Evolutionary conservation across 2,329 filamentous ascomycete genomes (phyloP), one percentile per base, ranked within the genome.

Genomic region (Pyrenochaeta sp.): DNA sequence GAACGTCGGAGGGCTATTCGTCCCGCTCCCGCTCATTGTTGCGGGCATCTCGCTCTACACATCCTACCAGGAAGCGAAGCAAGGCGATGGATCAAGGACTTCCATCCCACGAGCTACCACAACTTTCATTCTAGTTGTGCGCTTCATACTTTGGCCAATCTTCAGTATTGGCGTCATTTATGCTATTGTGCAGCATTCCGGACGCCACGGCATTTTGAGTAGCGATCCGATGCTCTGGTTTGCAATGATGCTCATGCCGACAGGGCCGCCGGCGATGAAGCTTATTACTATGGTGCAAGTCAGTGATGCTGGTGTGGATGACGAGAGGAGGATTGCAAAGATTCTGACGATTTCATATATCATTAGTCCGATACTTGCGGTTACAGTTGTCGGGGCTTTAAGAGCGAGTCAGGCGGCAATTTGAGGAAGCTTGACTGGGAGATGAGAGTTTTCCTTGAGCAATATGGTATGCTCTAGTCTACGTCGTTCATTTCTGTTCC

Each of bases 171-270:
- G 77, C 0, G 34, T 83, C 2, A 81, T 90, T 8, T 89, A 86
- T 62, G 59, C 73, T 0, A 68, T 90, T 5, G 86, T 84, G 0
- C 81, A 78, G 7, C 78, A 77, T 30, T 78, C 77, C 48, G 87
- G 86, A 0, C 66, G 64, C 1, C 43, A 52, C 7, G 62, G 59
- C 6, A 27, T 86, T 2, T 67, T 90, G 1, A 79, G 80, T 1
- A 65, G 78, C 3, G 88, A 90, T 66, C 87, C 87, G 0, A 84
- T 90, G 62, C 74, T 90, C 22, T 90, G 86, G 86, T 90, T 90
- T 66, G 79, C 77, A 1, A 81, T 87, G 81, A 87, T 86, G 84
- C 69, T 86, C 13, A 85, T 85, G 81, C 84, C 84, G 0, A 80
- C 81, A 1, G 84, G 84, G 0, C 84, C 84, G 40, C 81, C 83